Base-by-base conservation (phyloP, 2,329 filamentous ascomycete genomes). In the Aspergillus aculeatinus region DNA sequence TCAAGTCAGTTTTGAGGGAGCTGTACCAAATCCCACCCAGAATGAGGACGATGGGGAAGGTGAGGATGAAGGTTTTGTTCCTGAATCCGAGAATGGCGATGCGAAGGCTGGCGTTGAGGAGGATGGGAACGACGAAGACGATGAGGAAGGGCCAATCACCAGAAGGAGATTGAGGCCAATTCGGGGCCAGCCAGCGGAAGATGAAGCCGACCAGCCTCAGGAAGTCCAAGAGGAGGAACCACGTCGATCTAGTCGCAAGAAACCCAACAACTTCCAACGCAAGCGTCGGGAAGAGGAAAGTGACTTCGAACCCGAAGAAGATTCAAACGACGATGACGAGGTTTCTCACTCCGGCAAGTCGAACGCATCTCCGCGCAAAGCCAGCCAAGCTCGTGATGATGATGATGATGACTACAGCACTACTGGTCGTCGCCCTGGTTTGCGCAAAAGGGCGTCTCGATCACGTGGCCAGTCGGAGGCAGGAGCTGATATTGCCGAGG, bases 301-400 rank as follows among this genome's bases (percentile, higher is more conserved):
- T 65, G 86, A 88, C 66, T 88, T 88, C 63, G 85, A 87, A 66
- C 85, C 86, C 5, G 81, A 79, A 23, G 85, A 86, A 52, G 84
- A 83, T 14, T 74, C 70, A 1, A 70, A 76, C 27, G 84, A 83
- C 23, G 84, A 83, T 25, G 83, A 85, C 57, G 79, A 85, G 39
- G 12, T 63, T 7, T 85, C 82, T 2, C 80, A 80, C 44, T 83
- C 82, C 6, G 82, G 80, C 61, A 75, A 77, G 31, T 79, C 77
- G 44, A 74, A 82, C 65, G 73, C 67, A 50, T 78, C 77, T 47
- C 75, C 79, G 47, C 72, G 74, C 57, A 79, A 81, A 65, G 67
- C 64, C 33, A 76, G 68, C 52, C 75, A 73, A 59, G 65, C 74
- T 61, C 76, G 70, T 48, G 80, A 79, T 49, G 81, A 82, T 56